phyloP scores from a whole-genome alignment of 768 basidiomycete species.

The Mycena amicta region DNA sequence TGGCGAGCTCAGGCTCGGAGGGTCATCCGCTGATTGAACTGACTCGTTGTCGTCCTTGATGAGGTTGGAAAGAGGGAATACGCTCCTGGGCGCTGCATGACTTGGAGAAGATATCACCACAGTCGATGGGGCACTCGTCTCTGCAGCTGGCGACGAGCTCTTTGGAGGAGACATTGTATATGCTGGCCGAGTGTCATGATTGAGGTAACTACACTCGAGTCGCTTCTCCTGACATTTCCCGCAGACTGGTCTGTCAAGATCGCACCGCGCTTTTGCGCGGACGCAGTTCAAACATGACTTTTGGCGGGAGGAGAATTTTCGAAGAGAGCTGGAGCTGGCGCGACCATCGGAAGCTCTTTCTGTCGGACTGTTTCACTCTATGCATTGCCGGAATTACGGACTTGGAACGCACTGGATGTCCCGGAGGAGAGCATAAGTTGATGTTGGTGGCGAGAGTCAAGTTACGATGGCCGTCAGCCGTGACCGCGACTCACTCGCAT shows the following conservation, averaged over 20 bases:
- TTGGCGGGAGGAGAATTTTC: background rate
- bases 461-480: too few species aligned
- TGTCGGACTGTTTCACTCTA: too few species aligned
- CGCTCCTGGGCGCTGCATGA: background rate
- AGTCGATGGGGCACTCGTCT: background rate
- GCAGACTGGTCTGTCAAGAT: conserved; percentile 14
- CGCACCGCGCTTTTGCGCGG: conserved; percentile 16
- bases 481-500: too few species aligned
- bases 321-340: background rate
- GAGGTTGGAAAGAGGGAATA: background rate
- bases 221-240: conserved; percentile 4
- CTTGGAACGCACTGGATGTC: too few species aligned
- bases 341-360: background rate
- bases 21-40: background rate
- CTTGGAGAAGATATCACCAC: background rate
- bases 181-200: background rate
- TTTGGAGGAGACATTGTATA: background rate
- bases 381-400: too few species aligned
- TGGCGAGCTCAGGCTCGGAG: background rate
- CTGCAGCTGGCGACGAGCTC: background rate
- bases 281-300: conserved; percentile 17
- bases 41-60: background rate
- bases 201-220: conserved; percentile 3
- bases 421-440: too few species aligned
- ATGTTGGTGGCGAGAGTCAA: too few species aligned